Base-by-base conservation (phyloP, 2,329 filamentous ascomycete genomes). In the Cladorrhinum sp. region DNA sequence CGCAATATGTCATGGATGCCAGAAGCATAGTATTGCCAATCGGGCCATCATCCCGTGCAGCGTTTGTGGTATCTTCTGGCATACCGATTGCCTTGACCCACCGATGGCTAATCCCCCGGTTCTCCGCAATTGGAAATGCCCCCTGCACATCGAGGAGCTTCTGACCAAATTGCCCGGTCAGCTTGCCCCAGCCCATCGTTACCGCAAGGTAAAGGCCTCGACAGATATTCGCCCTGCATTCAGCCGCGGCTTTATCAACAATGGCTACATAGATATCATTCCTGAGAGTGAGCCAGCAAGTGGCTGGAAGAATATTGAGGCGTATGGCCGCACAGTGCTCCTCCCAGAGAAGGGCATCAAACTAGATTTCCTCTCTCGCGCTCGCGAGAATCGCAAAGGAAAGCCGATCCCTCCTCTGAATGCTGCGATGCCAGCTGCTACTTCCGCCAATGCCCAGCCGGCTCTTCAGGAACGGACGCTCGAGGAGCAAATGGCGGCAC, bases 11-110 rank as follows among this genome's bases (percentile, higher is more conserved):
- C 86, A 89, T 71, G 78, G 79, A 50, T 98, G 93, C 76, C 83
- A 89, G 65, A 81, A 82, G 68, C 82, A 88, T 25, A 84, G 88
- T 50, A 78, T 83, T 20, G 75, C 78, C 64, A 82, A 82, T 67
- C 85, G 89, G 24, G 85, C 88, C 66, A 92, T 98, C 68, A 89
- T 97, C 66, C 86, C 89, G 50, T 99, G 93, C 78, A 92, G 92
- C 74, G 85, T 83, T 69, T 99, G 93, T 75, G 81, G 85, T 12
- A 82, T 91, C 32, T 83, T 88, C 70, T 99, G 93, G 90, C 95
- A 99, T 77, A 80, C 96, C 55, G 93, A 98, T 74, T 99, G 95
- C 75, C 79, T 96, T 16, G 88, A 96, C 71, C 91, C 92, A 25
- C 93, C 93, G 32, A 77, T 93, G 70, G 86, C 92, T 32, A 86